Evolutionary conservation across 2,329 filamentous ascomycete genomes (phyloP).

Genomic region (Penicillium sp.): DNA sequence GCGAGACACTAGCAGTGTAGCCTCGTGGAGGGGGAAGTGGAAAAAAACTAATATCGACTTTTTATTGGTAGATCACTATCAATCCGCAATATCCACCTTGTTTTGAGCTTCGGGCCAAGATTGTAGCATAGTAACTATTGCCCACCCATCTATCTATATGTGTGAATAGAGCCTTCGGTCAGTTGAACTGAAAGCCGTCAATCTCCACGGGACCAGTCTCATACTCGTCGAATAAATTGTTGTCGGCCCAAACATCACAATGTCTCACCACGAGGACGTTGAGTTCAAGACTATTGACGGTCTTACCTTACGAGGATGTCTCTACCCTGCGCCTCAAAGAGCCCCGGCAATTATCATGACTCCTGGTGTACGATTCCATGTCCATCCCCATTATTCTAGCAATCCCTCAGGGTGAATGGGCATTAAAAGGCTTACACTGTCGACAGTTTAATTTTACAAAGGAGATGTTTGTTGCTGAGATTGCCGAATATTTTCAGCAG

Average conservation of each 20-base stretch:
- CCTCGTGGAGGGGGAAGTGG: too few species aligned
- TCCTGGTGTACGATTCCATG: constrained; percentile 12
- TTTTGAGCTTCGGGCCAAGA: too few species aligned
- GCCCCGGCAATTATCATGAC: constrained; percentile 13
- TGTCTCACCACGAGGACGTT: constrained; percentile 26
- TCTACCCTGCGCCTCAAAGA: constrained; percentile 33
- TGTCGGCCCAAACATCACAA: not conserved
- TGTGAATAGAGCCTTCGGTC: not conserved
- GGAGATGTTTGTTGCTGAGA: constrained; percentile 22
- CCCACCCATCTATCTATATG: too few species aligned
- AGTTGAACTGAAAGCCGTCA: not conserved
- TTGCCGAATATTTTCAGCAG: constrained; percentile 22
- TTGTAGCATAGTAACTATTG: too few species aligned
- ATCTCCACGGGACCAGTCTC: not conserved
- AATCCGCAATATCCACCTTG: too few species aligned
- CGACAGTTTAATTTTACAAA: constrained; percentile 33
- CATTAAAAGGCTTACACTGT: not conserved
- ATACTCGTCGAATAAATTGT: not conserved
- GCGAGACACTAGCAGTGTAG: too few species aligned
- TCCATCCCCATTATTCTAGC: too few species aligned
- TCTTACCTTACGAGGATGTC: constrained; percentile 38
- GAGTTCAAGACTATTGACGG: constrained; percentile 47
- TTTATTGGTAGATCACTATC: too few species aligned
- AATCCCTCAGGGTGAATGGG: too few species aligned
- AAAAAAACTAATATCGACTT: too few species aligned